A percentile compares a stretch with the other conserved stretches of the same genome.
These are phyloP conservation scores for Aspergillus nomiae DNA, from an alignment of 2,329 filamentous ascomycete genomes.

Conservation along the genomic window DNA sequence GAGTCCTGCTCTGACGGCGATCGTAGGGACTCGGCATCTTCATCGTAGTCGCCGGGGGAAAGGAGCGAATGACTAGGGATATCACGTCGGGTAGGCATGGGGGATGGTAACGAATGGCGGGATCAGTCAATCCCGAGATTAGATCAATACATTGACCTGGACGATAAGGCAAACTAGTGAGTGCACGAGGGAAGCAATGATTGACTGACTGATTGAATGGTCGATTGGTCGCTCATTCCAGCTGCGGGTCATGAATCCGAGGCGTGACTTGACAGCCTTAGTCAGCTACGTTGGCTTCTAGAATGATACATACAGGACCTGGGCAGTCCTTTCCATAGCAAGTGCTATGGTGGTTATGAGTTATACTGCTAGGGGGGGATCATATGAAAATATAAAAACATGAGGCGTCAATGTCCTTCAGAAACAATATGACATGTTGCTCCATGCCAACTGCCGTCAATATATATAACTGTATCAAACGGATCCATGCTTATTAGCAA, in stretches of 20 bases:
- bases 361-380: no score
- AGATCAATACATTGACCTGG: neutral
- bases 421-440: no score
- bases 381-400: no score
- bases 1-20: constrained; percentile 68
- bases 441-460: no score
- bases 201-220: neutral
- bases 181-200: neutral
- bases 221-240: neutral
- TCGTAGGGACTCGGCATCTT: constrained; percentile 68
- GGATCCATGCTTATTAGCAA: no score
- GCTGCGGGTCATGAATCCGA: neutral
- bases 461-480: no score
- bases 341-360: no score
- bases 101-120: constrained; percentile 5
- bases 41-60: constrained; percentile 66
- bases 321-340: no score
- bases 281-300: neutral
- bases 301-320: no score
- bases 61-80: constrained; percentile 53
- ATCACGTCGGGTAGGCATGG: constrained; percentile 28
- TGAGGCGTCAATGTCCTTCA: no score
- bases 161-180: neutral
- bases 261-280: neutral
- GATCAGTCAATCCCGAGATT: neutral